Percentiles rank a stretch among this genome's conserved stretches.
phyloP scores from a whole-genome alignment of 78 protist species.

The Dictyostelium purpureum region DNA sequence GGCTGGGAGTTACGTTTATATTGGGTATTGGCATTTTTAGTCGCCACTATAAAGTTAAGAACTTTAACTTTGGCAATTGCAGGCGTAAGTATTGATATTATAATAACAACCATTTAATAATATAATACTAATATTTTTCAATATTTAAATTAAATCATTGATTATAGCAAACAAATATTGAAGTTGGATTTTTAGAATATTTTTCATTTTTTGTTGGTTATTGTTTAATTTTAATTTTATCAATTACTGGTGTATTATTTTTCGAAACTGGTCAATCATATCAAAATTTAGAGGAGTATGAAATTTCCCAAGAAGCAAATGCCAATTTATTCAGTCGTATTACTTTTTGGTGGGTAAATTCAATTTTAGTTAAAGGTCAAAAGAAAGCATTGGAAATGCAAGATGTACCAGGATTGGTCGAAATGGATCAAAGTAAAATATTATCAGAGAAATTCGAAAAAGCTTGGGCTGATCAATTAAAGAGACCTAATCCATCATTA shows the following conservation, averaged over 20 bases:
- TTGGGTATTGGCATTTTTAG: constrained; percentile 49
- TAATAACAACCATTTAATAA: neutral
- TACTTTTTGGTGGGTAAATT: constrained; percentile 81
- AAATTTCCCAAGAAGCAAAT: constrained; percentile 4
- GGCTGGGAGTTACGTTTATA: constrained; percentile 60
- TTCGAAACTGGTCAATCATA: constrained; percentile 14
- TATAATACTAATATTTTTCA: neutral
- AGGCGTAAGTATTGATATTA: neutral
- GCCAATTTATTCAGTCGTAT: constrained; percentile 63
- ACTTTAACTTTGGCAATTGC: constrained; percentile 42
- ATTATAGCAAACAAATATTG: constrained; percentile 15
- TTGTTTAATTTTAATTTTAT: constrained; percentile 60
- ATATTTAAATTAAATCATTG: no score
- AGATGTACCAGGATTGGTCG: constrained; percentile 39
- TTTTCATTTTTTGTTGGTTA: constrained; percentile 72
- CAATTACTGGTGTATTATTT: constrained; percentile 65
- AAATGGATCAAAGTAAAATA: constrained; percentile 9
- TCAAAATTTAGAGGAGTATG: constrained; percentile 8
- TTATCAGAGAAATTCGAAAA: constrained; percentile 52
- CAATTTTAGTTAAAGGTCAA: constrained; percentile 30
- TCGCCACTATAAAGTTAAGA: constrained; percentile 58
- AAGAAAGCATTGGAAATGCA: constrained; percentile 53
- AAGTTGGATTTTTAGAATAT: constrained; percentile 37
- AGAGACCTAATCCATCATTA: constrained; percentile 68
- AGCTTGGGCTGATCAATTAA: constrained; percentile 50